Evolutionary conservation across 148 eudicot genomes (phyloP).

Genomic region (Euryodendron excelsum): DNA sequence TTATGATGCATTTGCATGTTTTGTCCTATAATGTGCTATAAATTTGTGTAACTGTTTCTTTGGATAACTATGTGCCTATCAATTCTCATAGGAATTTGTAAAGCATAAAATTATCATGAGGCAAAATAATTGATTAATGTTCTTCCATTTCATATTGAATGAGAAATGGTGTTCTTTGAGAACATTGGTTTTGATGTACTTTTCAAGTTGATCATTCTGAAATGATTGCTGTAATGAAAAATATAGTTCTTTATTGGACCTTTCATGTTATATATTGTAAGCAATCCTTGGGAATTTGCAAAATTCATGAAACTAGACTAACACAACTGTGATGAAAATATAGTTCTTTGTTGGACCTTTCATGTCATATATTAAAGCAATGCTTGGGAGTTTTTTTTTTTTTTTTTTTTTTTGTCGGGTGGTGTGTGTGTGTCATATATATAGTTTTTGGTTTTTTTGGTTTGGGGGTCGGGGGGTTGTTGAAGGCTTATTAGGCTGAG

Average conservation of each 20-base stretch:
- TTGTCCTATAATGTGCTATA: background rate
- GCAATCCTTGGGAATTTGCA: background rate
- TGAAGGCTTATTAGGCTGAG: too few relatives aligned
- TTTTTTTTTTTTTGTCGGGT: too few relatives aligned
- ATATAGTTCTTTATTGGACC: background rate
- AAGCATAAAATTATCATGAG: background rate
- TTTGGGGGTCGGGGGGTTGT: too few relatives aligned
- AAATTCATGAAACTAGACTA: background rate
- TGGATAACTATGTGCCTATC: background rate
- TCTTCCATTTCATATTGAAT: background rate
- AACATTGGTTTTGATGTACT: background rate
- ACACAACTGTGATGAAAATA: background rate
- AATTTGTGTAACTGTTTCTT: background rate
- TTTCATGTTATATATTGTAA: background rate
- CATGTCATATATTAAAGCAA: background rate
- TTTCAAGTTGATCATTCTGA: background rate
- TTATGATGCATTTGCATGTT: constrained; percentile 7
- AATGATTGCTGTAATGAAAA: background rate
- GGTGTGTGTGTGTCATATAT: too few relatives aligned
- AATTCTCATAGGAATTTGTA: background rate
- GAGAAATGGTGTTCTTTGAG: background rate
- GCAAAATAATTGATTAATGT: background rate
- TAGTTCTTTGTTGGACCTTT: background rate
- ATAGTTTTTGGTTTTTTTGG: too few relatives aligned
- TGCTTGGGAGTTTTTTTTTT: too few relatives aligned